phyloP scores from a whole-genome alignment of 345 rosid species.

The Syzygium oleosum region DNA sequence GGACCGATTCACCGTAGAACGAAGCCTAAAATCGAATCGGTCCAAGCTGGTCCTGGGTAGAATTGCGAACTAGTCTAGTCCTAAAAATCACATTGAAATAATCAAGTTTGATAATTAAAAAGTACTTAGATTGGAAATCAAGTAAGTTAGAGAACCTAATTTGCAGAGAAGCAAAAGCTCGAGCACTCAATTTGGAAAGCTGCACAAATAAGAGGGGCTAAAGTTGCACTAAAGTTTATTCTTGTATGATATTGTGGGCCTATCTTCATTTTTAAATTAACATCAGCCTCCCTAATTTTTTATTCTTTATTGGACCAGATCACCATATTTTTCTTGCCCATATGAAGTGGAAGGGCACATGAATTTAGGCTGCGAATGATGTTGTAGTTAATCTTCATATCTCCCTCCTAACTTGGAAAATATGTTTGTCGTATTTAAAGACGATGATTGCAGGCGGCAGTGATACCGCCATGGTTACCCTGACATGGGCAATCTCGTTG shows the following conservation, averaged over 20 bases:
- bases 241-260: neutral
- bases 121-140: neutral
- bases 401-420: neutral
- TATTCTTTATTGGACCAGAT: neutral
- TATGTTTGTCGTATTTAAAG: neutral
- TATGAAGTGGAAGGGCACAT: neutral
- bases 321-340: neutral
- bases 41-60: neutral
- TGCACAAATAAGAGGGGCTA: neutral
- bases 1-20: neutral
- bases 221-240: neutral
- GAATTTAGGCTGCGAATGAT: neutral
- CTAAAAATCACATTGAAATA: neutral
- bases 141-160: neutral
- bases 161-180: neutral
- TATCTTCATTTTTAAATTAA: neutral
- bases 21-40: neutral
- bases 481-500: conserved; percentile 6
- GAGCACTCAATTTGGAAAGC: neutral
- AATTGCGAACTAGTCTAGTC: neutral
- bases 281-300: neutral
- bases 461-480: neutral
- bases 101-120: neutral
- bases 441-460: neutral
- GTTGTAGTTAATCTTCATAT: neutral